Conservation (phyloP, 192 early-diverging fungal genomes). For the Umbelopsis ramanniana region DNA sequence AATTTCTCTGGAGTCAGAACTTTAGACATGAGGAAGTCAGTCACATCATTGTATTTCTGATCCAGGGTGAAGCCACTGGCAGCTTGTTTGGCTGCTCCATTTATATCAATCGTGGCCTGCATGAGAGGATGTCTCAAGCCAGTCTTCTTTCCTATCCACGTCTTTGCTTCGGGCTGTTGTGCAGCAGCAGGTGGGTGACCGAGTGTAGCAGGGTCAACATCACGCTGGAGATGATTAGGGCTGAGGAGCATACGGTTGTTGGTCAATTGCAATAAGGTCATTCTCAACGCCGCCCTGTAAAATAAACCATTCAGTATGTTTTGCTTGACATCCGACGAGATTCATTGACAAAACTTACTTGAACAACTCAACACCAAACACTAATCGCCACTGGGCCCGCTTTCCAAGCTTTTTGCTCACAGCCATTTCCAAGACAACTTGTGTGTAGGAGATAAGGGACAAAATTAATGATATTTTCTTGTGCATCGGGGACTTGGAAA, state of each 20-base stretch:
- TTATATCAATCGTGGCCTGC: slow-evolving; percentile 19
- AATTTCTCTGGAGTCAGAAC: slow-evolving; percentile 67
- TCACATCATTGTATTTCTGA: slow-evolving; percentile 43
- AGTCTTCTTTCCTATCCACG: slow-evolving; percentile 47
- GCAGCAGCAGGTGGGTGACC: slow-evolving; percentile 27
- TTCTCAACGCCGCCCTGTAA: slow-evolving; percentile 49
- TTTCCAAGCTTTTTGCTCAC: slow-evolving; percentile 30
- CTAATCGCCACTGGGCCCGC: slow-evolving; percentile 26
- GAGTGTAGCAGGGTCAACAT: slow-evolving; percentile 64
- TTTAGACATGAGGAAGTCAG: slow-evolving; percentile 56
- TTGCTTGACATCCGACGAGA: neutral
- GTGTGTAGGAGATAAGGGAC: slow-evolving; percentile 58
- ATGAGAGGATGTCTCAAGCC: slow-evolving; percentile 29
- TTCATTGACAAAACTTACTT: slow-evolving; percentile 30
- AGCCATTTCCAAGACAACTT: slow-evolving; percentile 45
- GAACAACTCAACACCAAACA: slow-evolving; percentile 33
- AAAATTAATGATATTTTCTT: slow-evolving; percentile 59
- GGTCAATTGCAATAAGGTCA: slow-evolving; percentile 56
- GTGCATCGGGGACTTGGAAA: slow-evolving; percentile 28
- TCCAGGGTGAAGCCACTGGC: slow-evolving; percentile 31
- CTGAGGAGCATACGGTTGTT: slow-evolving; percentile 62
- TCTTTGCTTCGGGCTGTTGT: slow-evolving; percentile 29
- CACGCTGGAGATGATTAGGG: slow-evolving; percentile 65
- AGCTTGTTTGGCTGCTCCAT: slow-evolving; percentile 22
- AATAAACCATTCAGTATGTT: neutral